phyloP scores from a whole-genome alignment of 1,284 basidiomycete species.

The Fomitiporia mediterranea region DNA sequence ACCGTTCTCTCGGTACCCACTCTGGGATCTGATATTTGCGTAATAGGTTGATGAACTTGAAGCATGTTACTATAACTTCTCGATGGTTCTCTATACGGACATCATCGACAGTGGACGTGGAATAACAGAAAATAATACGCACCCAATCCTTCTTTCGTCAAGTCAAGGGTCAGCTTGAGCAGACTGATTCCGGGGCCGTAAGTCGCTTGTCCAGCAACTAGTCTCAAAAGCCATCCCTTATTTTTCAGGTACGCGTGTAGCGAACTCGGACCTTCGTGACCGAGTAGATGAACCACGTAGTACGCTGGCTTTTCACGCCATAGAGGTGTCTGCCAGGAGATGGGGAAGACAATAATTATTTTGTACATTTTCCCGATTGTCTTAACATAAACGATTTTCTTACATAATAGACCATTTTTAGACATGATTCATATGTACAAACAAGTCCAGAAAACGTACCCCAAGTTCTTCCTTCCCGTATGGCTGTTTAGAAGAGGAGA shows the following conservation, averaged over 20 bases:
- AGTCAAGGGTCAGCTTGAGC: conserved; percentile 79
- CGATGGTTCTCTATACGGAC: background rate
- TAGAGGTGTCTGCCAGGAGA: conserved; percentile 76
- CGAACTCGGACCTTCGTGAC: conserved; percentile 95
- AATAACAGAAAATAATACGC: conserved; percentile 35
- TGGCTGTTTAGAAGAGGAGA: too few relatives aligned
- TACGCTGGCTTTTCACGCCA: conserved; percentile 82
- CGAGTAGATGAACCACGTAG: conserved; percentile 85
- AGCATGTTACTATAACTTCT: conserved; percentile 27
- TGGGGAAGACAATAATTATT: conserved; percentile 84
- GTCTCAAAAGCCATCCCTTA: conserved; percentile 85
- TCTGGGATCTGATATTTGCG: too few relatives aligned
- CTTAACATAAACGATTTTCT: conserved; percentile 84
- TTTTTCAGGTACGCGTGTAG: conserved; percentile 89
- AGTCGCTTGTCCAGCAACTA: conserved; percentile 72
- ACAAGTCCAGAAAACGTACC: too few relatives aligned
- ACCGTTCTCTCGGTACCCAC: conserved; percentile 65
- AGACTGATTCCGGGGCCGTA: conserved; percentile 83
- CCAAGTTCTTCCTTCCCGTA: too few relatives aligned
- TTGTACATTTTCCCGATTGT: conserved; percentile 89
- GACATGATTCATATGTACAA: too few relatives aligned
- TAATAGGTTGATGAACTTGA: conserved; percentile 34
- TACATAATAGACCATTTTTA: too few relatives aligned
- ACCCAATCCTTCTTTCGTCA: conserved; percentile 89
- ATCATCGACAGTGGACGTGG: conserved; percentile 13